Conservation (phyloP, 106 monocot genomes). For the Ottelia alismoides region DNA sequence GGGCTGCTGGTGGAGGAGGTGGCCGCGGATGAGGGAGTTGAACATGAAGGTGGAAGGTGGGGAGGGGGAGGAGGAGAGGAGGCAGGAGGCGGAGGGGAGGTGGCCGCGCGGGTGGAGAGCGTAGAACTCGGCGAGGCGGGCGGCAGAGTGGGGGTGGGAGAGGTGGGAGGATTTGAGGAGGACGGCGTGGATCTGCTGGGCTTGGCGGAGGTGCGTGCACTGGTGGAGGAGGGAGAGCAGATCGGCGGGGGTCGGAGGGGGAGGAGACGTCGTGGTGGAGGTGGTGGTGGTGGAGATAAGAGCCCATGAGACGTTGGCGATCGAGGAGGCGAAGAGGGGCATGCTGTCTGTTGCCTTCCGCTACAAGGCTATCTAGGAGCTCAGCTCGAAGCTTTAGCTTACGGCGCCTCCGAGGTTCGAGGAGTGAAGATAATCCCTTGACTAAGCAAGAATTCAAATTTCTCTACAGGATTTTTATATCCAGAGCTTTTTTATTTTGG, state of each 20-base stretch:
- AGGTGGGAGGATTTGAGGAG: constrained; percentile 43
- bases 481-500: too few relatives aligned
- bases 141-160: constrained; percentile 47
- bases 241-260: neutral
- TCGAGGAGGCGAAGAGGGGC: too few relatives aligned
- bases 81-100: constrained; percentile 3
- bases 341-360: too few relatives aligned
- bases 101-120: constrained; percentile 18
- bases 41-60: constrained; percentile 40
- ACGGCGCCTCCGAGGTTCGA: too few relatives aligned
- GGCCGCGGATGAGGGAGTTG: constrained; percentile 41
- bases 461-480: too few relatives aligned
- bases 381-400: too few relatives aligned
- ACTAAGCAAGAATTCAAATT: too few relatives aligned
- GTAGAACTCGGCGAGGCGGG: constrained; percentile 54
- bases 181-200: constrained; percentile 43
- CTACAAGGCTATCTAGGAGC: too few relatives aligned
- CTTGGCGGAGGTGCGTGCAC: constrained; percentile 39
- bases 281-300: neutral
- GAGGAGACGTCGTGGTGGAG: neutral
- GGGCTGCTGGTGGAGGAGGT: constrained; percentile 22
- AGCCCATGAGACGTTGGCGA: too few relatives aligned
- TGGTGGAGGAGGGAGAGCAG: constrained; percentile 42
- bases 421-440: too few relatives aligned
- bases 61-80: too few relatives aligned